These are phyloP conservation scores for Conidiobolus coronatus DNA, from an alignment of 371 early-diverging fungal species.

Conservation along the genomic window DNA sequence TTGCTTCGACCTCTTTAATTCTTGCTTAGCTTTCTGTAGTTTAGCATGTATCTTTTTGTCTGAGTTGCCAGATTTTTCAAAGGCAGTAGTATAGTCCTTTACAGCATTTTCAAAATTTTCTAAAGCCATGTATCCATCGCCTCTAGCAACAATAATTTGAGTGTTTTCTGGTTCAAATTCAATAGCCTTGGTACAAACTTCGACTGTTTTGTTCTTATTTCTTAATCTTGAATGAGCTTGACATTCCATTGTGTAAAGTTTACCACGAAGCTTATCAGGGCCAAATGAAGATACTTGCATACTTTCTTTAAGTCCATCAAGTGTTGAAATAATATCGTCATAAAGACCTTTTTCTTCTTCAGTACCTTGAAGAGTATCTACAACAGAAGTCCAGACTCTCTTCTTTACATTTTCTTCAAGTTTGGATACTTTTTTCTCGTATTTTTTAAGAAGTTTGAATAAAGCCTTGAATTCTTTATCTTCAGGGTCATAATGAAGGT, in stretches of 20 bases:
- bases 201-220: constrained; percentile 16
- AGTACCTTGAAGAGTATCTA: constrained; percentile 22
- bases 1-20: constrained; percentile 40
- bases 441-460: constrained; percentile 42
- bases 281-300: constrained; percentile 14
- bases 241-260: constrained; percentile 32
- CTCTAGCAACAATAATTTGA: constrained; percentile 41
- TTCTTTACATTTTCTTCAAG: constrained; percentile 24
- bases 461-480: constrained; percentile 56
- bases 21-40: constrained; percentile 33
- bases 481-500: constrained; percentile 75
- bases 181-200: constrained; percentile 30
- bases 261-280: constrained; percentile 24
- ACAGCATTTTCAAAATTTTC: constrained; percentile 57
- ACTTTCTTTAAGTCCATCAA: constrained; percentile 11
- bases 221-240: constrained; percentile 27
- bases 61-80: constrained; percentile 27
- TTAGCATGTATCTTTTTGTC: constrained; percentile 25
- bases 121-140: constrained; percentile 32
- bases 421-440: constrained; percentile 46
- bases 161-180: constrained; percentile 31
- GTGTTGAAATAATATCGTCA: constrained; percentile 18
- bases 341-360: constrained; percentile 21
- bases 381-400: constrained; percentile 34
- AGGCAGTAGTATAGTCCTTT: constrained; percentile 40